Base-by-base conservation (phyloP, 257 asterid genomes). In the Cruciata laevipes region DNA sequence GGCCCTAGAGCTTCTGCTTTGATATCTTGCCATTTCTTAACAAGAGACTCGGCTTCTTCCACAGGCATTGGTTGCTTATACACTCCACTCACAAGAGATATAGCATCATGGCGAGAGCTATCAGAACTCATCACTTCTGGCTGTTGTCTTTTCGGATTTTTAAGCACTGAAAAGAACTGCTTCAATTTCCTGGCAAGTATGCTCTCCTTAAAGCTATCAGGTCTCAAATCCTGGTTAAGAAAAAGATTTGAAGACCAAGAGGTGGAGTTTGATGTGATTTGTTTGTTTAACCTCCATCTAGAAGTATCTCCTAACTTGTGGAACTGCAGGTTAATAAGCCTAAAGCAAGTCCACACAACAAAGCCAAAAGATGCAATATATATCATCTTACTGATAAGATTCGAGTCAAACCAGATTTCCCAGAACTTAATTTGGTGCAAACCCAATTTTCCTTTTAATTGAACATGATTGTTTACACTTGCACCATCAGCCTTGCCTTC, bases 1-100 rank as follows among this genome's bases (percentile, higher is more conserved):
- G 95, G 88, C 61, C 99, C 99, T 68, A 94, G 93, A 49, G 99
- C 96, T 64, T 84, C 95, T 27, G 97, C 92, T 83, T 94, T 90
- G 35, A 79, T 77, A 79, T 69, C 82, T 76, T 94, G 97, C 99
- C 99, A 94, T 76, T 67, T 82, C 81, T 79, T 90, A 75, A 94
- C 95, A 69, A 94, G 97, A 61, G 77, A 71, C 86, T 88, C 99
- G 61, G 99, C 99, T 79, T 90, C 96, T 82, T 94, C 92, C 52
- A 81, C 74, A 32, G 89, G 80, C 99, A 94, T 90, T 13, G 86
- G 83, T 76, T 78, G 85, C 86, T 83, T 78, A 76, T 77, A 75
- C 62, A 83, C 78, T 77, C 83, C 66, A 67, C 76, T 63, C 63
- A 67, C 70, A 38, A 89, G 77, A 64, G 95, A 70, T 59, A 89